These are phyloP conservation scores for Ophiostoma himal-ulmi DNA, from an alignment of 2,329 filamentous ascomycete genomes.

Conservation along the genomic window DNA sequence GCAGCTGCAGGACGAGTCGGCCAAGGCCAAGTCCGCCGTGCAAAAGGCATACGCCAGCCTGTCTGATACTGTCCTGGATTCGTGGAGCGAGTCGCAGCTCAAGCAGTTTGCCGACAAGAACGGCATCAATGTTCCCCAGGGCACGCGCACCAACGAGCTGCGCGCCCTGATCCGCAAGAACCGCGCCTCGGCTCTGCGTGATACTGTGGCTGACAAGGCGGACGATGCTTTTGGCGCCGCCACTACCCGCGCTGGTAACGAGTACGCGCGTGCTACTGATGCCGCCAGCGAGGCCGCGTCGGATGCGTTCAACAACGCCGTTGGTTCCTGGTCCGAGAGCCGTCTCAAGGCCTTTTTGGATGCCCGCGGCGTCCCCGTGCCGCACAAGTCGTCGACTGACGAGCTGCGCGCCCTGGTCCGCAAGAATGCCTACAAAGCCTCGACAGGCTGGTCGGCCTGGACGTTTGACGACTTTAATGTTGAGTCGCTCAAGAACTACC, in stretches of 20 bases:
- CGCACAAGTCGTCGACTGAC: conserved; percentile 64
- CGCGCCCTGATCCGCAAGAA: conserved; percentile 85
- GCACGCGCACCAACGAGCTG: conserved; percentile 83
- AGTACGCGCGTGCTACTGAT: conserved; percentile 71
- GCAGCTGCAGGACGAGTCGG: conserved; percentile 57
- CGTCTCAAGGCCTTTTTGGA: conserved; percentile 74
- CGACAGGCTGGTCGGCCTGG: conserved; percentile 64
- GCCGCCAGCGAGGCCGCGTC: conserved; percentile 56
- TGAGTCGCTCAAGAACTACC: conserved; percentile 61
- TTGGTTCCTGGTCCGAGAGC: conserved; percentile 64
- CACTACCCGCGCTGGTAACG: conserved; percentile 67
- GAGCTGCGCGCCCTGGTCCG: conserved; percentile 71
- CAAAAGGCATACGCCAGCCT: conserved; percentile 64
- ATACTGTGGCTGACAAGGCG: conserved; percentile 54
- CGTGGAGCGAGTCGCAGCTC: conserved; percentile 82
- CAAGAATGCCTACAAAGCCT: conserved; percentile 64
- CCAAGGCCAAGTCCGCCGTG: conserved; percentile 33
- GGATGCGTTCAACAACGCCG: conserved; percentile 60
- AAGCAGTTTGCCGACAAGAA: conserved; percentile 95
- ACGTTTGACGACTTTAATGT: conserved; percentile 72
- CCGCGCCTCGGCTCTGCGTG: conserved; percentile 63
- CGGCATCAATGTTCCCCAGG: conserved; percentile 80
- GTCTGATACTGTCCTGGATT: conserved; percentile 77
- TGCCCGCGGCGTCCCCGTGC: conserved; percentile 67
- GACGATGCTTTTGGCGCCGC: conserved; percentile 61